Base-by-base conservation (phyloP, 129 eudicot genomes). In the Flaveria sonorensis region DNA sequence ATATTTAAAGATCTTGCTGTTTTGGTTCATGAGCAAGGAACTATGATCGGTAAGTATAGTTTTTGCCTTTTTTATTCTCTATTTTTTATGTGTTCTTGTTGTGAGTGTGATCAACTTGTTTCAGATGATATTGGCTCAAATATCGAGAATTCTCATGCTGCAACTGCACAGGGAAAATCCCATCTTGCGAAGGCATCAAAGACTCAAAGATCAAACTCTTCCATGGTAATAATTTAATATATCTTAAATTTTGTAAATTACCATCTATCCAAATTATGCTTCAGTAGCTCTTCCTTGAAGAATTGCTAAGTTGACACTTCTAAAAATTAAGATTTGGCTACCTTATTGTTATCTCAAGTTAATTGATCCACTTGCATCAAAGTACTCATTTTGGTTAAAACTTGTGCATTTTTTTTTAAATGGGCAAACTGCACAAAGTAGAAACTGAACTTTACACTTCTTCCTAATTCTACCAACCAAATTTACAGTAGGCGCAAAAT, bases 101-200 rank as follows among this genome's bases (percentile, higher is more conserved):
- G 47, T 46, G 50, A 47, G 30, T 4, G 50, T 56, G 26, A 67
- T 16, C 11, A 65, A 48, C 43, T 48, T 81, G 69, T 71, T 61
- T 19, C 86, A 93, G 98, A 93, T 82, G 98, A 93, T 81, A 88
- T 93, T 68, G 91, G 98, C 55, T 87, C 98, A 76, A 75, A 84
- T 74, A 79, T 90, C 14, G 98, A 93, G 71, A 89, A 83, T 73
- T 70, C 97, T 75, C 88, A 90, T 83, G 98, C 91, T 30, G 98
- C 97, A 67, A 93, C 98, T 68, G 89, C 87, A 48, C 97, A 93
- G 69, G 98, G 85, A 45, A 93, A 83, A 83, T 82, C 98, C 73
- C 96, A 93, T 56, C 95, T 93, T 74, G 87, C 72, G 36, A 88
- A 90, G 83, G 98, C 98, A 59, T 81, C 97, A 57, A 93, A 93